Evolutionary conservation across 73 alveolate species (phyloP).

Genomic region (Paramecium pentaurelia): DNA sequence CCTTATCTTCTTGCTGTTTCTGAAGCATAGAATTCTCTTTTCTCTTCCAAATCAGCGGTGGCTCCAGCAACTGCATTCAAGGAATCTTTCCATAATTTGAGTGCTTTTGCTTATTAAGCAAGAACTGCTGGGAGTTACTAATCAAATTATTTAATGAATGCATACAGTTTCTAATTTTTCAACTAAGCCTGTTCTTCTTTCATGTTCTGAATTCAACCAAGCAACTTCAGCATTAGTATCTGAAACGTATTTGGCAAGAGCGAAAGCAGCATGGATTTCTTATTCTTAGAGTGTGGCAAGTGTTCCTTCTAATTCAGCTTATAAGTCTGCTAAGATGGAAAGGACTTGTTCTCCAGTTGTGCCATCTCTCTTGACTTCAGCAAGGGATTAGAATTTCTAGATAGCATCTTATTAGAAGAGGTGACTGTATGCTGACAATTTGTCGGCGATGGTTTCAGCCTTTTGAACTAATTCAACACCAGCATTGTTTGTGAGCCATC

Average conservation of each 20-base stretch:
- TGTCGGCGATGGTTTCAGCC: conserved; percentile 48
- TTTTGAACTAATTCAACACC: conserved; percentile 41
- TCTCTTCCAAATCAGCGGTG: conserved; percentile 43
- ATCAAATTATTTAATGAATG: not conserved
- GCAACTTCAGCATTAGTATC: conserved; percentile 48
- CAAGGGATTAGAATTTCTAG: conserved; percentile 34
- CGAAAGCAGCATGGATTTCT: conserved; percentile 53
- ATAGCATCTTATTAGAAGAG: conserved; percentile 54
- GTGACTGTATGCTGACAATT: conserved; percentile 35
- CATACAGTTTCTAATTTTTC: conserved; percentile 50
- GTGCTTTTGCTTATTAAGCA: conserved; percentile 45
- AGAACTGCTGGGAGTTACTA: conserved; percentile 44
- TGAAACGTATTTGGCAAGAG: conserved; percentile 36
- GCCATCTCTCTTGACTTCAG: conserved; percentile 42
- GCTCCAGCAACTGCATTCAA: conserved; percentile 54
- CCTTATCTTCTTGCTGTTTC: conserved; percentile 45
- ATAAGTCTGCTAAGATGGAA: not conserved
- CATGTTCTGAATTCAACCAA: conserved; percentile 20
- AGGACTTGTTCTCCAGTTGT: conserved; percentile 54
- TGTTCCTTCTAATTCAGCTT: conserved; percentile 16
- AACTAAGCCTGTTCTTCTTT: not conserved
- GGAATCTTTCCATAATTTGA: conserved; percentile 39
- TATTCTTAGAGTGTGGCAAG: conserved; percentile 42
- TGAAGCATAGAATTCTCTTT: conserved; percentile 46
- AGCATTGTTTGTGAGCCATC: conserved; percentile 33